A percentile compares a stretch with the other conserved stretches of the same genome.
phyloP scores from a whole-genome alignment of 116 monocot genomes.

The Trichopus zeylanicus region DNA sequence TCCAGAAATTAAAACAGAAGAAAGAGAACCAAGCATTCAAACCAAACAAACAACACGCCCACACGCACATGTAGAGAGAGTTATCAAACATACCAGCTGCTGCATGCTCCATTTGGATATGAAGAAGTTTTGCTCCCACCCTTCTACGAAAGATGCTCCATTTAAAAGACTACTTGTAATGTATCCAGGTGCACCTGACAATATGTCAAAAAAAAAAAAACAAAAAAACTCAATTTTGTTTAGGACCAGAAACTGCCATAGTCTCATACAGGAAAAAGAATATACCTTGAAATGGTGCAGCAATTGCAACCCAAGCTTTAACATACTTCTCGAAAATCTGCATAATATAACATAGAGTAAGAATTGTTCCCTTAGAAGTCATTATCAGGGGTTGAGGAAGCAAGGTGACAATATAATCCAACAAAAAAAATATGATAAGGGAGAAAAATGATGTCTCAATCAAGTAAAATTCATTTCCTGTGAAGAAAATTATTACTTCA shows the following conservation, averaged over 20 bases:
- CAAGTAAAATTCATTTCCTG: too few relatives aligned
- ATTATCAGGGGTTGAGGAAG: background rate
- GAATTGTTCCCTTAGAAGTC: background rate
- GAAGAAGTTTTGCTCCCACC: slow-evolving; percentile 95
- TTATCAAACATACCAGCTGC: slow-evolving; percentile 62
- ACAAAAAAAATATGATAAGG: too few relatives aligned
- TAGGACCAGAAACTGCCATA: background rate
- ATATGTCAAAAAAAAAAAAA: background rate
- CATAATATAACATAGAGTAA: background rate
- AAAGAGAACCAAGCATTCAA: background rate
- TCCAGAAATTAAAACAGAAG: background rate
- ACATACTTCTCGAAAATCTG: slow-evolving; percentile 98
- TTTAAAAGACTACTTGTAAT: slow-evolving; percentile 76
- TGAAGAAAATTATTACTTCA: slow-evolving; percentile 44
- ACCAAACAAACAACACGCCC: background rate
- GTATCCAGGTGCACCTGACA: slow-evolving; percentile 95
- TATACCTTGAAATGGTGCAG: slow-evolving; percentile 96
- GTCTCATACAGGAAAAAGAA: too few relatives aligned
- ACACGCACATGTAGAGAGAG: too few relatives aligned
- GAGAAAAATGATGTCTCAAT: too few relatives aligned
- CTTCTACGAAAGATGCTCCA: slow-evolving; percentile 89
- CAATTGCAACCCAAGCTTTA: slow-evolving; percentile 94
- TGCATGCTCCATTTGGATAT: slow-evolving; percentile 99
- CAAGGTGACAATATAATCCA: too few relatives aligned
- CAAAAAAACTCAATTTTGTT: background rate